Conservation (phyloP, 1,139 yeast species). For the Protomyces arabidopsidicola region DNA sequence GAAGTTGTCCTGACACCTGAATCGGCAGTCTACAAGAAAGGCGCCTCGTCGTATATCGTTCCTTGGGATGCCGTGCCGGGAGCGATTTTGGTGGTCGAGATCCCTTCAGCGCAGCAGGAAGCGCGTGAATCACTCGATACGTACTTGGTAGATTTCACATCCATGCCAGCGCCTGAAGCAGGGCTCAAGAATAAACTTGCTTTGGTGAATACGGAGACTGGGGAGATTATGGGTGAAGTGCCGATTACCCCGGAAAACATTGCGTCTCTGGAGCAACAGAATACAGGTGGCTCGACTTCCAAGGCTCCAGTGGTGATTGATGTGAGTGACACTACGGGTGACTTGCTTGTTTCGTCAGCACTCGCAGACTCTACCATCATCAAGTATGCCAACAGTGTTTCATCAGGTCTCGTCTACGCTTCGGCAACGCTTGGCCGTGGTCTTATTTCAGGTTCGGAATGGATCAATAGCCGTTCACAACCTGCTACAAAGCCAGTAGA, state of each 20-base stretch:
- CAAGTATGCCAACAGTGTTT: background rate
- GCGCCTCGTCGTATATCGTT: background rate
- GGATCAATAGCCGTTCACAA: constrained; percentile 8
- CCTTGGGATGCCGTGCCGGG: constrained; percentile 22
- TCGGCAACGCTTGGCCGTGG: constrained; percentile 1
- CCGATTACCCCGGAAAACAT: background rate
- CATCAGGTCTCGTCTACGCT: constrained; percentile 17
- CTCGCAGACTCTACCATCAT: constrained; percentile 5
- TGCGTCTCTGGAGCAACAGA: background rate
- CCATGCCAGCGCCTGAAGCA: constrained; percentile 26
- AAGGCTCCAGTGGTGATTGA: constrained; percentile 17
- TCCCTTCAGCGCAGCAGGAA: background rate
- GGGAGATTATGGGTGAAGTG: constrained; percentile 13
- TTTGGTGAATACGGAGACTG: constrained; percentile 9
- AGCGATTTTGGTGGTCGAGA: constrained; percentile 5
- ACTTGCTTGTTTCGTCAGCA: constrained; percentile 1
- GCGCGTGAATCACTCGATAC: constrained; percentile 13
- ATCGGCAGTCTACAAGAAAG: constrained; percentile 11
- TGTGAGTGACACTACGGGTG: constrained; percentile 4
- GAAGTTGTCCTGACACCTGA: constrained; percentile 18
- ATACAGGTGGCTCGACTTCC: background rate
- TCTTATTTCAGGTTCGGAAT: constrained; percentile 5
- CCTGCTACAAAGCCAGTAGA: constrained; percentile 5
- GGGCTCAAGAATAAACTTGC: constrained; percentile 15
- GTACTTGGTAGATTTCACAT: constrained; percentile 16